These are phyloP conservation scores for Backusella psychrophila DNA, from an alignment of 192 early-diverging fungal species.

Conservation along the genomic window DNA sequence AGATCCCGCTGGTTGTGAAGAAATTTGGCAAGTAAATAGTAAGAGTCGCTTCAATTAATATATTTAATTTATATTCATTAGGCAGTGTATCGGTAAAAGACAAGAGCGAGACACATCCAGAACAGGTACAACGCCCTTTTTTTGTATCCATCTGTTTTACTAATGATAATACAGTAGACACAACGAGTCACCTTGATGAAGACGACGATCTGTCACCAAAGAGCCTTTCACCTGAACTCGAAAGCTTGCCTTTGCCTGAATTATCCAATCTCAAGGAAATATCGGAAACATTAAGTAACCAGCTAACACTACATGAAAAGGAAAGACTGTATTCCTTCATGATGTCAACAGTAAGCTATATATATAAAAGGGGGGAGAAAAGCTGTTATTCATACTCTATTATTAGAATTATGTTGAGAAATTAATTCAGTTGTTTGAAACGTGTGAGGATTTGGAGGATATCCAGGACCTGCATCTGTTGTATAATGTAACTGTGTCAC, in stretches of 20 bases:
- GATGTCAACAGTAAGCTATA: background rate
- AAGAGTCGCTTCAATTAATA: conserved; percentile 10
- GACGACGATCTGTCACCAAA: background rate
- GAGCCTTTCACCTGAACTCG: conserved; percentile 9
- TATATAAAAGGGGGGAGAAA: background rate
- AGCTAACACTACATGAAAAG: conserved; percentile 53
- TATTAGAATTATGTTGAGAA: conserved; percentile 69
- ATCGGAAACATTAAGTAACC: conserved; percentile 59
- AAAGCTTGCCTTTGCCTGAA: conserved; percentile 62
- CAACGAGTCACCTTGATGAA: background rate
- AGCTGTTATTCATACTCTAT: background rate
- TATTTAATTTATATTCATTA: background rate
- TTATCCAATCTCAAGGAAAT: conserved; percentile 71
- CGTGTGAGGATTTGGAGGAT: conserved; percentile 83
- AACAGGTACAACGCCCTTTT: background rate
- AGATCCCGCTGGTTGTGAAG: conserved; percentile 80
- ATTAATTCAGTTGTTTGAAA: conserved; percentile 66
- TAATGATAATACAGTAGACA: background rate
- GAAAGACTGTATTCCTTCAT: conserved; percentile 49
- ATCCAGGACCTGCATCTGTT: conserved; percentile 69
- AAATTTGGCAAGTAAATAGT: conserved; percentile 61
- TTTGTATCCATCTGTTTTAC: too few species aligned
- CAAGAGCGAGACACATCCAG: conserved; percentile 23
- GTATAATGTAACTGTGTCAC: conserved; percentile 69
- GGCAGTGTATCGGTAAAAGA: conserved; percentile 4